phyloP scores from a whole-genome alignment of 129 eudicot genomes.

The Lonicera japonica region DNA sequence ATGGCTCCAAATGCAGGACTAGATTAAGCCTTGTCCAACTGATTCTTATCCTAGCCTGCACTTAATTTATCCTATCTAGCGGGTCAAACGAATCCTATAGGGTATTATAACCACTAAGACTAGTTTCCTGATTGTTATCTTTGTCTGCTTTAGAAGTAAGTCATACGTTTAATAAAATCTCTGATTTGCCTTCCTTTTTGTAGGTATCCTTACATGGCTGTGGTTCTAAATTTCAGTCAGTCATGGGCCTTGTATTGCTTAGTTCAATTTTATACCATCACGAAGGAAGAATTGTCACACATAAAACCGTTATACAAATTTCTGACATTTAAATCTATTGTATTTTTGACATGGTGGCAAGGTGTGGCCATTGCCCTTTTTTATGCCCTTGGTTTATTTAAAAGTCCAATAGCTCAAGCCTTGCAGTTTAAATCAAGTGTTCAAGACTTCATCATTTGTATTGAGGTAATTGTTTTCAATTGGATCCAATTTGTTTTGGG shows the following conservation, averaged over 20 bases:
- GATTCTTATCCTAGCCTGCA: too few relatives aligned
- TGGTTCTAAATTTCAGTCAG: slow-evolving; percentile 84
- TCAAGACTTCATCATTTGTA: slow-evolving; percentile 87
- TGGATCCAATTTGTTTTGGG: too few relatives aligned
- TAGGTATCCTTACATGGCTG: slow-evolving; percentile 94
- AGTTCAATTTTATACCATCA: slow-evolving; percentile 77
- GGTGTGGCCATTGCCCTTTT: slow-evolving; percentile 87
- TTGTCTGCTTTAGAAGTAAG: too few relatives aligned
- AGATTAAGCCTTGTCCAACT: too few relatives aligned
- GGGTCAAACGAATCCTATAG: too few relatives aligned
- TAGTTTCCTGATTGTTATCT: too few relatives aligned
- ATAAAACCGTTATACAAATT: slow-evolving; percentile 84
- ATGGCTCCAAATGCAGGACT: too few relatives aligned
- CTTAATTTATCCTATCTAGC: too few relatives aligned
- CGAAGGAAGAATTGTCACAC: slow-evolving; percentile 75
- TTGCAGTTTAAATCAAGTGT: slow-evolving; percentile 74
- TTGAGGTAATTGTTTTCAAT: slow-evolving; percentile 95
- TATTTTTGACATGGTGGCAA: slow-evolving; percentile 99
- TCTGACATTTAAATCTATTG: slow-evolving; percentile 92
- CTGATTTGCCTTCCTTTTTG: slow-evolving; percentile 15
- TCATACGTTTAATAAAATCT: too few relatives aligned
- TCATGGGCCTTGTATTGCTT: slow-evolving; percentile 97
- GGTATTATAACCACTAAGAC: too few relatives aligned
- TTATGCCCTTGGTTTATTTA: slow-evolving; percentile 61
- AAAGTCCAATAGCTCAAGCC: slow-evolving; percentile 77